Conservation (phyloP, 1,284 basidiomycete genomes). For the Rhodotorula sp. region DNA sequence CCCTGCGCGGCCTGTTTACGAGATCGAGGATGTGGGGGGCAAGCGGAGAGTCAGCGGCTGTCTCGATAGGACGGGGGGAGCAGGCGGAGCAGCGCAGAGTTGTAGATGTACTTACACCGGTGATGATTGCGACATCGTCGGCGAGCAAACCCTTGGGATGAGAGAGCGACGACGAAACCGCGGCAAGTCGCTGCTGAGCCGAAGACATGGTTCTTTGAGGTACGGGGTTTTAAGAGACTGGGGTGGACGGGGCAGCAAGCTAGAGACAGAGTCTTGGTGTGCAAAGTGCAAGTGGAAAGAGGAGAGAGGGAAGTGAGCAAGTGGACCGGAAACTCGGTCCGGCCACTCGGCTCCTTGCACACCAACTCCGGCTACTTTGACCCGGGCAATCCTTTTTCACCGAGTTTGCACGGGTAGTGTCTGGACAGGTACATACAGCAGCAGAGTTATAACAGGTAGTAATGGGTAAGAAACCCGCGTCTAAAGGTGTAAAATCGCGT, state of each 20-base stretch:
- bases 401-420: too few relatives aligned
- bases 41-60: too few relatives aligned
- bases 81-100: background rate
- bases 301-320: background rate
- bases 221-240: too few relatives aligned
- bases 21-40: background rate
- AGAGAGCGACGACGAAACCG: constrained; percentile 64
- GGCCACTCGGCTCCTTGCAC: too few relatives aligned
- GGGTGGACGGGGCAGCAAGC: background rate
- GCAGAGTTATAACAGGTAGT: too few relatives aligned
- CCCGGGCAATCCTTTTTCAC: too few relatives aligned
- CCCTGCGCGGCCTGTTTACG: constrained; percentile 64
- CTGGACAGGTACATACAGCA: too few relatives aligned
- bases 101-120: constrained; percentile 56
- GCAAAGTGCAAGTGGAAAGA: too few relatives aligned
- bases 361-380: too few relatives aligned
- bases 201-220: constrained; percentile 14
- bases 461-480: too few relatives aligned
- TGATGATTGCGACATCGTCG: constrained; percentile 80
- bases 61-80: too few relatives aligned
- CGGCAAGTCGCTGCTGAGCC: constrained; percentile 23
- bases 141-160: constrained; percentile 61
- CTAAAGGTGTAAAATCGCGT: background rate
- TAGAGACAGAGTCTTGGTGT: background rate
- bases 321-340: too few relatives aligned